Evolutionary conservation across 116 monocot species (phyloP).

Genomic region (Dioscorea cayenensis): DNA sequence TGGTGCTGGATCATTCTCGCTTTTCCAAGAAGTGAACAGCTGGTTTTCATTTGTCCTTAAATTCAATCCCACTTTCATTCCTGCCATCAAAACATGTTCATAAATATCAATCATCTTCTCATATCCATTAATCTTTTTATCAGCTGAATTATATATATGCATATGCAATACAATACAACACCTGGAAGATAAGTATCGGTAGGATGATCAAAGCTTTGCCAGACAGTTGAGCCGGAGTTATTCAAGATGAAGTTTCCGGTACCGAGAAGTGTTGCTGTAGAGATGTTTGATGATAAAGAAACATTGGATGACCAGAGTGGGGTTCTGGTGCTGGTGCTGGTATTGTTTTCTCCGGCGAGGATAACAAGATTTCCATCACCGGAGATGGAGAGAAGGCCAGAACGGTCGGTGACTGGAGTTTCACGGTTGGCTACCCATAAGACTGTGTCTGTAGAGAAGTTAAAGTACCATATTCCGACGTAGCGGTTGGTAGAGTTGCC

Average conservation of each 20-base stretch:
- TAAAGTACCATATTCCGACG: slow-evolving; percentile 34
- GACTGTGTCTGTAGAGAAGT: slow-evolving; percentile 20
- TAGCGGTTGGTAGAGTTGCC: slow-evolving; percentile 20
- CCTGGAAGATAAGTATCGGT: slow-evolving; percentile 32
- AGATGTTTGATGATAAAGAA: neutral
- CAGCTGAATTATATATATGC: no score
- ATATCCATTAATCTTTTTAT: no score
- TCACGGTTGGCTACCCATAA: slow-evolving; percentile 53
- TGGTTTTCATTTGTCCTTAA: slow-evolving; percentile 22
- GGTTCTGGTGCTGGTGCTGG: neutral
- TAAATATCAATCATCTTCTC: no score
- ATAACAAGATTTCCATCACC: slow-evolving; percentile 26
- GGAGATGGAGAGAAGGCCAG: slow-evolving; percentile 13
- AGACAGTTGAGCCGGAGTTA: slow-evolving; percentile 2
- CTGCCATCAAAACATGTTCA: neutral
- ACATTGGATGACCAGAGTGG: slow-evolving; percentile 28
- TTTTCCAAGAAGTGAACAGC: slow-evolving; percentile 36
- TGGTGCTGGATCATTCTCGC: slow-evolving; percentile 22
- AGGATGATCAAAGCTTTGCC: slow-evolving; percentile 57
- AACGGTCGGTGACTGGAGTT: slow-evolving; percentile 13
- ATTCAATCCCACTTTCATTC: slow-evolving; percentile 42
- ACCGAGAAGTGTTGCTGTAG: slow-evolving; percentile 10
- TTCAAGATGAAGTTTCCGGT: slow-evolving; percentile 29
- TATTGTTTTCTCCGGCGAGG: slow-evolving; percentile 1
- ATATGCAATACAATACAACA: no score